Percentiles rank a stretch among this genome's conserved stretches.
phyloP scores from a whole-genome alignment of 2,329 filamentous ascomycete species.

The Colletotrichum camelliae region DNA sequence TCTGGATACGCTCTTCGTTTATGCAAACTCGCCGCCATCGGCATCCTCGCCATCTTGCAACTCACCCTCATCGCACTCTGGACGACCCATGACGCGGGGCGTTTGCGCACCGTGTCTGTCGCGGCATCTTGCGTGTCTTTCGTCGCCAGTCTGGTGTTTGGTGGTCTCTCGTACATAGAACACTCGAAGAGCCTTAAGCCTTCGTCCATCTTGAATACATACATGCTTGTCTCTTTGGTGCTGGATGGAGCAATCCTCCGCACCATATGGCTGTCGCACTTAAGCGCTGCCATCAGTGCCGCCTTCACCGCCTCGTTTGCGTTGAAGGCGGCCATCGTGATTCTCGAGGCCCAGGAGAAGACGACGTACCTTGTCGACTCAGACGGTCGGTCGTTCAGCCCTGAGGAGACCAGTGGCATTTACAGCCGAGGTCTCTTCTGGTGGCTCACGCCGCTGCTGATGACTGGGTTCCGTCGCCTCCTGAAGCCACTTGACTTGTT shows the following conservation, averaged over 20 bases:
- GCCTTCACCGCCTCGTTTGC: slow-evolving; percentile 39
- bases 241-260: slow-evolving; percentile 38
- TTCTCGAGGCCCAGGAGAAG: slow-evolving; percentile 46
- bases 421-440: slow-evolving; percentile 41
- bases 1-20: slow-evolving; percentile 27
- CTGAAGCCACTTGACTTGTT: slow-evolving; percentile 38
- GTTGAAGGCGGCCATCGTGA: slow-evolving; percentile 38
- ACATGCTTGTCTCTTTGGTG: slow-evolving; percentile 35
- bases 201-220: slow-evolving; percentile 36
- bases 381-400: slow-evolving; percentile 32
- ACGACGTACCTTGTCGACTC: slow-evolving; percentile 31
- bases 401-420: slow-evolving; percentile 41
- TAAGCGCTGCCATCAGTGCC: slow-evolving; percentile 30
- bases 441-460: slow-evolving; percentile 41
- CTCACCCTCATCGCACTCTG: slow-evolving; percentile 38
- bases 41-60: slow-evolving; percentile 34
- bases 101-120: slow-evolving; percentile 31
- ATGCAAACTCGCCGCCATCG: slow-evolving; percentile 27
- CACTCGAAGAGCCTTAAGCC: slow-evolving; percentile 38
- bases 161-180: slow-evolving; percentile 40
- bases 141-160: slow-evolving; percentile 34
- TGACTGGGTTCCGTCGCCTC: slow-evolving; percentile 35
- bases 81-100: slow-evolving; percentile 25
- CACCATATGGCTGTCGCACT: slow-evolving; percentile 36
- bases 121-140: slow-evolving; percentile 37